Conservation (phyloP, 1,284 basidiomycete genomes). For the Rhodotorula sp. region DNA sequence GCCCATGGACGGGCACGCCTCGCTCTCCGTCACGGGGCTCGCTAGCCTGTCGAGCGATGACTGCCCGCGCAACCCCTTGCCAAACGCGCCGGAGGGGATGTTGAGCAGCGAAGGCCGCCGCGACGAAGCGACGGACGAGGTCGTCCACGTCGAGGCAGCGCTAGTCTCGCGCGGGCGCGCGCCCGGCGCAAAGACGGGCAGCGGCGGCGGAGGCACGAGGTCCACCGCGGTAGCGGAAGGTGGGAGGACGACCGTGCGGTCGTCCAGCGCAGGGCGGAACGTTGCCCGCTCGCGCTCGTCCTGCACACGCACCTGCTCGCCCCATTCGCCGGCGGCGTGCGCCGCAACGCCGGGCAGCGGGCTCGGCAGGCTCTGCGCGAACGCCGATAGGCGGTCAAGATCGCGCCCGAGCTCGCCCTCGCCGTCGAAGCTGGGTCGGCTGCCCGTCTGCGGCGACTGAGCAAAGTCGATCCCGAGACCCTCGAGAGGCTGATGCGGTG, state of each 20-base stretch:
- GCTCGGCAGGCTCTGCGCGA: conserved; percentile 25
- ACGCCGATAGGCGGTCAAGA: conserved; percentile 20
- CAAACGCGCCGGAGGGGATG: not conserved
- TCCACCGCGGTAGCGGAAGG: not conserved
- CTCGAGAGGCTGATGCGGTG: not conserved
- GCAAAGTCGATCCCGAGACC: conserved; percentile 18
- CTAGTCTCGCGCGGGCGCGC: not conserved
- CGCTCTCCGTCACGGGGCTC: not conserved
- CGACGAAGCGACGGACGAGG: not conserved
- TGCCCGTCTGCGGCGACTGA: too few species aligned
- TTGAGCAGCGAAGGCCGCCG: not conserved
- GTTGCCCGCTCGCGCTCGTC: not conserved
- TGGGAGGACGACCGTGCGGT: not conserved
- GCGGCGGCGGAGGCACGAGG: not conserved
- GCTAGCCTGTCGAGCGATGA: not conserved
- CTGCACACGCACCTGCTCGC: not conserved
- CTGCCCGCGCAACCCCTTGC: not conserved
- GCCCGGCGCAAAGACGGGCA: not conserved
- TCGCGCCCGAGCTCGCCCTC: conserved; percentile 17
- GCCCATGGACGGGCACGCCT: not conserved
- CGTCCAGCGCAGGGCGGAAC: not conserved
- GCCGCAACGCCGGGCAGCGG: conserved; percentile 11
- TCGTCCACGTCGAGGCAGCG: not conserved
- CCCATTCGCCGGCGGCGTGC: not conserved
- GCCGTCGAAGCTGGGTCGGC: conserved; percentile 1